Conservation (phyloP, 2,329 filamentous ascomycete genomes). For the Colletotrichum sp. region DNA sequence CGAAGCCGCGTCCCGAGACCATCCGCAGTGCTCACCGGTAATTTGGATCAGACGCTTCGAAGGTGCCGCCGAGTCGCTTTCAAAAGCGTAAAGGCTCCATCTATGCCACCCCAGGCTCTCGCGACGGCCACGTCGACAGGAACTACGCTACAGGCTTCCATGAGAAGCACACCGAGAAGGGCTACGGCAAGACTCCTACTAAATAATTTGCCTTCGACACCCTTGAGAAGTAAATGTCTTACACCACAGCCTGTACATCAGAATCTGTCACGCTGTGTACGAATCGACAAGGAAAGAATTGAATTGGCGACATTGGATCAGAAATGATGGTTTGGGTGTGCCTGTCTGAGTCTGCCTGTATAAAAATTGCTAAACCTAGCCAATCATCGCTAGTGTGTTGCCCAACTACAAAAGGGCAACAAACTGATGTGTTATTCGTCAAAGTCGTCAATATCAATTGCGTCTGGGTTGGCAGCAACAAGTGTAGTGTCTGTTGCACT, state of each 20-base stretch:
- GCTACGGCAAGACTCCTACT: conserved; percentile 38
- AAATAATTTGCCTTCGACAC: neutral
- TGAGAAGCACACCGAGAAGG: conserved; percentile 62
- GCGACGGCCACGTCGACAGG: conserved; percentile 67
- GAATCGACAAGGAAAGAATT: neutral
- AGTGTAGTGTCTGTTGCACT: conserved; percentile 50
- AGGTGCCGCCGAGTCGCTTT: conserved; percentile 71
- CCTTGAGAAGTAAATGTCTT: neutral
- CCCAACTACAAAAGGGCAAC: neutral
- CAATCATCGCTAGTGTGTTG: neutral
- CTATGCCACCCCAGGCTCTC: conserved; percentile 68
- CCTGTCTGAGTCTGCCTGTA: conserved; percentile 4
- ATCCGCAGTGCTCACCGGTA: conserved; percentile 1
- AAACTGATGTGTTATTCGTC: conserved; percentile 56
- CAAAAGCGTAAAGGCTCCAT: conserved; percentile 74
- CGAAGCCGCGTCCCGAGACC: neutral
- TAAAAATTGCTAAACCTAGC: conserved; percentile 1
- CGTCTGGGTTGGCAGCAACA: conserved; percentile 77
- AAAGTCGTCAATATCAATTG: conserved; percentile 79
- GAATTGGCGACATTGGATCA: neutral
- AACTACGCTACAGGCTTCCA: conserved; percentile 66
- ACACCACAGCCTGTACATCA: neutral
- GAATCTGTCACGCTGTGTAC: neutral
- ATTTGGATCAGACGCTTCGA: conserved; percentile 60
- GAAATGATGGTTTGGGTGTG: neutral